Base-by-base conservation (phyloP, 306 rosid species). In the Quillaja saponaria region DNA sequence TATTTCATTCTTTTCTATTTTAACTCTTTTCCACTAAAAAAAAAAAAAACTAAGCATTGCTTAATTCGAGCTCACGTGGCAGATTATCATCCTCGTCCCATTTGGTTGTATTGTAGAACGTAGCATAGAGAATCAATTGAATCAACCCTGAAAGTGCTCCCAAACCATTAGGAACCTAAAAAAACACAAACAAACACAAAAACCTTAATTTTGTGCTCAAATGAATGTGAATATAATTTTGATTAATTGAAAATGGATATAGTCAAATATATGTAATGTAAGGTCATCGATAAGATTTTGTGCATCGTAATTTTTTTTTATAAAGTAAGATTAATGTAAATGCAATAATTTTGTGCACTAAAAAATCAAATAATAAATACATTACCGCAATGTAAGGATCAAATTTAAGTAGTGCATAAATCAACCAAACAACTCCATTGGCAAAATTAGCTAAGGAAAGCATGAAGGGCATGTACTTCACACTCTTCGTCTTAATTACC, bases 391-490 rank as follows among this genome's bases (percentile, higher is more conserved):
- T 15, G 45, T 72, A 77, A 34, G 58, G 83, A 76, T 92, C 95
- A 64, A 87, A 78, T 60, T 64, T 81, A 14, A 88, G 84, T 16
- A 78, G 21, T 7, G 99, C 84, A 59, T 82, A 92, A 19, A 42
- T 3, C 3, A 65, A 68, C 96, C 97, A 89, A 5, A 83, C 4
- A 9, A 66, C 0, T 34, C 87, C 95, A 52, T 89, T 87, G 64
- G 17, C 34, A 48, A 92, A 81, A 81, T 61, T 83, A 15, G 91
- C 63, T 0, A 92, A 41, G 3, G 99, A 89, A 49, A 89, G 90
- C 34, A 50, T 47, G 61, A 92, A 83, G 0, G 99, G 96, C 96
- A 92, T 92, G 64, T 86, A 89, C 62, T 78, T 86, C n/a, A 92
- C 99, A 11, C 99, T 87, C 84, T 73, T 87, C 5, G 91, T 80